Evolutionary conservation across 768 basidiomycete species (phyloP).

Genomic region (Tricholoma sp.): DNA sequence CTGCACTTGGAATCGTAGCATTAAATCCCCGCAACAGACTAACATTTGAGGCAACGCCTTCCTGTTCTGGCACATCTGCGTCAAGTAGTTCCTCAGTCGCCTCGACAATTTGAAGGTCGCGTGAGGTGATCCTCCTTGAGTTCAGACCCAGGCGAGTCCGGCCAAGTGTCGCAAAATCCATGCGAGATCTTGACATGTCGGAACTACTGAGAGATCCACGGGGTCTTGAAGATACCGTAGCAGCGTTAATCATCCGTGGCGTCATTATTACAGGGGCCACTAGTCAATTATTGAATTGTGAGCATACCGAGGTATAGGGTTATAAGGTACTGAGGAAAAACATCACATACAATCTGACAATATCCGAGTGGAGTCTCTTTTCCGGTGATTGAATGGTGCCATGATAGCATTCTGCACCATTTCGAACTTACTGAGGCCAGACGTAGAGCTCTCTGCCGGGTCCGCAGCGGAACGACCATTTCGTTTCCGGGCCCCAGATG

Average conservation of each 20-base stretch:
- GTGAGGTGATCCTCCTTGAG: slow-evolving; percentile 67
- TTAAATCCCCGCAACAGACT: slow-evolving; percentile 89
- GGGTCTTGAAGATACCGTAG: slow-evolving; percentile 57
- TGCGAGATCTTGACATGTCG: slow-evolving; percentile 31
- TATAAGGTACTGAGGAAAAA: background rate
- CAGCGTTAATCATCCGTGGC: slow-evolving; percentile 71
- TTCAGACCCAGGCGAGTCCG: slow-evolving; percentile 67
- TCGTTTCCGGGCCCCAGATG: slow-evolving; percentile 30
- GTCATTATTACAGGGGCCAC: slow-evolving; percentile 92
- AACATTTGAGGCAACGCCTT: slow-evolving; percentile 64
- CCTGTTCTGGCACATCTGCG: slow-evolving; percentile 68
- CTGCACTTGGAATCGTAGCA: slow-evolving; percentile 90
- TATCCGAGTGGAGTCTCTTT: slow-evolving; percentile 65
- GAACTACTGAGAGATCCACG: slow-evolving; percentile 28
- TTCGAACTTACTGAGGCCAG: slow-evolving; percentile 47
- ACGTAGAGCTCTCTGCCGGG: slow-evolving; percentile 28
- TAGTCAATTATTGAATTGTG: slow-evolving; percentile 17
- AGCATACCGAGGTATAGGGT: background rate
- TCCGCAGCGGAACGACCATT: slow-evolving; percentile 36
- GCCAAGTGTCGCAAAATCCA: slow-evolving; percentile 77
- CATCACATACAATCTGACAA: slow-evolving; percentile 63
- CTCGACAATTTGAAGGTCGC: slow-evolving; percentile 80
- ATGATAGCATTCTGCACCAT: slow-evolving; percentile 66
- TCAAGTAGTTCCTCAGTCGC: slow-evolving; percentile 72
- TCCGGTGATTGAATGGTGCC: slow-evolving; percentile 65